A percentile compares a stretch with the other conserved stretches of the same genome.
These are phyloP conservation scores for Exophiala xenobiotica DNA, from an alignment of 2,329 filamentous ascomycete genomes.

Conservation along the genomic window DNA sequence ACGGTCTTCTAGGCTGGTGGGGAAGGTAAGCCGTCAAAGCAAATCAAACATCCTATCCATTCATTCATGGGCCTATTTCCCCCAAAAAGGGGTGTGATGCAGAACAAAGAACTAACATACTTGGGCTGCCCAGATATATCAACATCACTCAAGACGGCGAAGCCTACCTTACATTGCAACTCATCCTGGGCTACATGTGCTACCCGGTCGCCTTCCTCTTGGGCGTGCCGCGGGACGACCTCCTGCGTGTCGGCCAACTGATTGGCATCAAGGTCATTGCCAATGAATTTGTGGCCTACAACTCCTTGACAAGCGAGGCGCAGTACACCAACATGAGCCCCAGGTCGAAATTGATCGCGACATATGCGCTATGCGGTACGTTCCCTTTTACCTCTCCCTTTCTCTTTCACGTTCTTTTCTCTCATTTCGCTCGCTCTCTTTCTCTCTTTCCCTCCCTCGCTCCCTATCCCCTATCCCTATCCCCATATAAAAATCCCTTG, in stretches of 20 bases:
- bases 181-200: conserved; percentile 74
- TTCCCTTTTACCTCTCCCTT: conserved; percentile 28
- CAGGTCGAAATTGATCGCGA: conserved; percentile 77
- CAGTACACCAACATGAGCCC: conserved; percentile 61
- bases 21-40: conserved; percentile 70
- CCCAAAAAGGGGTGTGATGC: too few relatives aligned
- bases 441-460: too few relatives aligned
- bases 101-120: not conserved
- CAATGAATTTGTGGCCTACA: conserved; percentile 80
- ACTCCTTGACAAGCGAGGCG: conserved; percentile 51
- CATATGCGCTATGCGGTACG: conserved; percentile 72
- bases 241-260: conserved; percentile 72
- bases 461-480: too few relatives aligned
- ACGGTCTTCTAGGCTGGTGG: conserved; percentile 81
- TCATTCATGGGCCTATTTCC: too few relatives aligned
- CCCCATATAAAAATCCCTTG: too few relatives aligned
- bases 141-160: conserved; percentile 58
- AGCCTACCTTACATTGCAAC: conserved; percentile 69
- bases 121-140: conserved; percentile 55
- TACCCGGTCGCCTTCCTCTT: conserved; percentile 80
- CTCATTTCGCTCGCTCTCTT: not conserved
- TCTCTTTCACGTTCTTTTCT: too few relatives aligned
- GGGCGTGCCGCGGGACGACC: conserved; percentile 67
- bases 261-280: conserved; percentile 84
- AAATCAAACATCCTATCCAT: too few relatives aligned